Conservation (phyloP, 495 filamentous ascomycete species). For the Cladorrhinum samala region DNA sequence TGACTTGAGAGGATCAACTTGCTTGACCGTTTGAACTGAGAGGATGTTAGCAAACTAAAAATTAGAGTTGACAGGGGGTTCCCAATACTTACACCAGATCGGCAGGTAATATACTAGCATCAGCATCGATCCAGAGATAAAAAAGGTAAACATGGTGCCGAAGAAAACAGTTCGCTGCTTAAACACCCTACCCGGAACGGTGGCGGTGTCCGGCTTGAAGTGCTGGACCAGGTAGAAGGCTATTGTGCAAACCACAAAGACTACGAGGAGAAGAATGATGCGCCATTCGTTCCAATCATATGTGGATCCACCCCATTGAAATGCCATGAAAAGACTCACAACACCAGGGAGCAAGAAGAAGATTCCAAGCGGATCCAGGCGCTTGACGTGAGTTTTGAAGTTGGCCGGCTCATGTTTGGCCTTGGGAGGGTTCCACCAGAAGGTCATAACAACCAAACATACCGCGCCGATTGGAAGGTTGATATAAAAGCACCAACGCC, state of each 20-base stretch:
- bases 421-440: constrained; percentile 42
- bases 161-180: constrained; percentile 66
- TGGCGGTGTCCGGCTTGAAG: constrained; percentile 64
- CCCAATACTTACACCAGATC: constrained; percentile 61
- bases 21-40: constrained; percentile 66
- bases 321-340: constrained; percentile 65
- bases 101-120: constrained; percentile 62
- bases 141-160: constrained; percentile 53
- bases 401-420: constrained; percentile 27
- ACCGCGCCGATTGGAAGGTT: constrained; percentile 57
- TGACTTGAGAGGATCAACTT: constrained; percentile 49
- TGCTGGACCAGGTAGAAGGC: constrained; percentile 62
- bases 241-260: constrained; percentile 56
- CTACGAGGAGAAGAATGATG: constrained; percentile 62
- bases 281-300: constrained; percentile 62
- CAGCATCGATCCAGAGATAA: constrained; percentile 61
- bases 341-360: constrained; percentile 65
- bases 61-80: constrained; percentile 7
- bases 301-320: constrained; percentile 79
- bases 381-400: constrained; percentile 39
- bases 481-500: constrained; percentile 60
- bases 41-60: constrained; percentile 34
- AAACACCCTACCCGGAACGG: constrained; percentile 66
- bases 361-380: constrained; percentile 66
- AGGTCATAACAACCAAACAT: constrained; percentile 39